Evolutionary conservation across 768 basidiomycete genomes (phyloP), one percentile per base, ranked within the genome.

Genomic region (Jaapia argillacea): DNA sequence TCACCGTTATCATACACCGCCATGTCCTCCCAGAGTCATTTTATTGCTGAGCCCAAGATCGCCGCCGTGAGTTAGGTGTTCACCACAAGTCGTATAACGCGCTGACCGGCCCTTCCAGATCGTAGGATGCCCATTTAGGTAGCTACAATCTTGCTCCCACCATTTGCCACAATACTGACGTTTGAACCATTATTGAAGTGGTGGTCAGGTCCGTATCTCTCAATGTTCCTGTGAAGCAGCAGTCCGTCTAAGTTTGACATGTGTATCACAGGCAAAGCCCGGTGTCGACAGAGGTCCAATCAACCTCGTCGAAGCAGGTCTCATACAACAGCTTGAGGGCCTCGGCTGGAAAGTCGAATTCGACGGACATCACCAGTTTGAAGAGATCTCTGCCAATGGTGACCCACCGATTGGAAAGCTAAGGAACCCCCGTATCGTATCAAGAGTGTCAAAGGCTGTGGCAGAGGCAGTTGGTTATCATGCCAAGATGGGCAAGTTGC

Each of bases 71-170:
- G 87, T 74, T 24, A 25, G n/a, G 10, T 35, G 39, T 36, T 35
- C 25, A 23, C 42, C 23, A 12, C 43, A 40, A 20, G 39, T 24
- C 28, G 38, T 45, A 28, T 13, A 31, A 24, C 26, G 20, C 45
- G 20, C 22, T 41, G 31, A 16, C 20, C 54, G 42, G 55, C 39
- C 46, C 47, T 24, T 43, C 27, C 48, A 92, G 84, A 86, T 98
- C 54, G 81, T 98, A 23, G 91, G 89, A 22, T 96, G 92, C 66
- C 93, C 93, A 13, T 96, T 96, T 74, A 90, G 86, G 91, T 89
- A 54, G 77, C 67, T 36, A 36, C 27, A 37, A 45, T 43, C n/a
- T n/a, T n/a, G n/a, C n/a, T n/a, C 47, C 36, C 26, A 14, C 23
- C 31, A 41, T 37, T 42, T 27, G 44, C 22, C 18, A 6, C 4